Conservation (phyloP, 495 filamentous ascomycete genomes). For the Hypoxylon trugodes region DNA sequence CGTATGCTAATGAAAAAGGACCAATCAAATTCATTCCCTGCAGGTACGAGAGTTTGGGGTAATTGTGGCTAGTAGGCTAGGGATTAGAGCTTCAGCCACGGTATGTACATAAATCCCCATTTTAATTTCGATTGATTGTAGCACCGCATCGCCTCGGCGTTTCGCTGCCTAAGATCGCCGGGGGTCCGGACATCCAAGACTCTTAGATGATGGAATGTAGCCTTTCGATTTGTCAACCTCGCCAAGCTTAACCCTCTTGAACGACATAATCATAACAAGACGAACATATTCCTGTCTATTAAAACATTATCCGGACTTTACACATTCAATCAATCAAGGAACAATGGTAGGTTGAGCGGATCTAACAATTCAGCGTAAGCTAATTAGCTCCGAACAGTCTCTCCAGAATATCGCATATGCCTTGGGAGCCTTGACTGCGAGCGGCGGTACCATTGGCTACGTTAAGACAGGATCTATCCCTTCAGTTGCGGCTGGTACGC, state of each 20-base stretch:
- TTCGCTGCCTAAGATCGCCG: constrained; percentile 18
- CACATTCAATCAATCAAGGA: not conserved
- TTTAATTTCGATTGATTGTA: not conserved
- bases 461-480: constrained; percentile 82
- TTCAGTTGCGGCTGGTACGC: constrained; percentile 81
- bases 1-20: not conserved
- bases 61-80: constrained; percentile 29
- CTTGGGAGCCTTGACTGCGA: constrained; percentile 82
- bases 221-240: constrained; percentile 20
- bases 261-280: constrained; percentile 1
- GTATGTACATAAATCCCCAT: not conserved
- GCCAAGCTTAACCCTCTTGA: constrained; percentile 8
- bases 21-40: constrained; percentile 35
- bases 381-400: constrained; percentile 29
- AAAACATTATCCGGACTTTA: not conserved
- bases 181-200: constrained; percentile 25
- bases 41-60: constrained; percentile 9
- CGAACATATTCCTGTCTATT: not conserved
- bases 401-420: constrained; percentile 64
- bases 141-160: constrained; percentile 20
- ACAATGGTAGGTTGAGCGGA: constrained; percentile 24
- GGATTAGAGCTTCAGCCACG: constrained; percentile 41
- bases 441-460: constrained; percentile 87
- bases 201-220: too few relatives aligned
- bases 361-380: not conserved